phyloP scores from a whole-genome alignment of 208 protist species.

The Naegleria fowleri region DNA sequence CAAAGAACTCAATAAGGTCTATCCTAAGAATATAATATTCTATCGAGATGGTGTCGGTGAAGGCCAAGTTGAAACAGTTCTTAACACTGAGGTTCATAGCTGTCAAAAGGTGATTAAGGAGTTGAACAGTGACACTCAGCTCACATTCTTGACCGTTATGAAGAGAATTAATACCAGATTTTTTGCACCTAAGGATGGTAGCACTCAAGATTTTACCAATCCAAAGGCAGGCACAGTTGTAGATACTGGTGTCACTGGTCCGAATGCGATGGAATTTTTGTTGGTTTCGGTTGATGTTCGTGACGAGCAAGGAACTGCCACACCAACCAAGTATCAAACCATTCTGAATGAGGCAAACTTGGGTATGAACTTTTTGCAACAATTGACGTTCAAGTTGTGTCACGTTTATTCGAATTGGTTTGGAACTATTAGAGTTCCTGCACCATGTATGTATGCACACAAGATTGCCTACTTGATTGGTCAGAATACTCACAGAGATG shows the following conservation, averaged over 20 bases:
- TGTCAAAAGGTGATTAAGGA: background rate
- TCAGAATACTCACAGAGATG: background rate
- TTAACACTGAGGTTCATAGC: background rate
- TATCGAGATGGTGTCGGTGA: constrained; percentile 24
- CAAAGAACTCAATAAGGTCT: background rate
- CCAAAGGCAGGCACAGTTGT: constrained; percentile 20
- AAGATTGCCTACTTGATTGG: constrained; percentile 21
- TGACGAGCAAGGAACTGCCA: constrained; percentile 26
- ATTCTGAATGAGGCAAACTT: background rate
- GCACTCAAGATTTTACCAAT: background rate
- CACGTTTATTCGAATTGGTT: constrained; percentile 31
- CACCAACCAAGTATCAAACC: constrained; percentile 28
- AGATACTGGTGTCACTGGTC: constrained; percentile 5
- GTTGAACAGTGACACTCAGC: background rate
- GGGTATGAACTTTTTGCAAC: background rate
- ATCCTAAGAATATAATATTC: constrained; percentile 10
- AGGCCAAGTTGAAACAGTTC: background rate
- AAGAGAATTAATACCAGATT: constrained; percentile 23
- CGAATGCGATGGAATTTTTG: background rate
- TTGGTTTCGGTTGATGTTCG: background rate
- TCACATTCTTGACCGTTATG: background rate
- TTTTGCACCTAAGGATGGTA: background rate
- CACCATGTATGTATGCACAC: background rate
- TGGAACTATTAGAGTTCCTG: constrained; percentile 9
- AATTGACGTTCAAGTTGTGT: background rate